Percentiles rank a stretch among this genome's conserved stretches.
These are phyloP conservation scores for Aspergillus quadrilineatus DNA, from an alignment of 2,329 filamentous ascomycete genomes.

Conservation along the genomic window DNA sequence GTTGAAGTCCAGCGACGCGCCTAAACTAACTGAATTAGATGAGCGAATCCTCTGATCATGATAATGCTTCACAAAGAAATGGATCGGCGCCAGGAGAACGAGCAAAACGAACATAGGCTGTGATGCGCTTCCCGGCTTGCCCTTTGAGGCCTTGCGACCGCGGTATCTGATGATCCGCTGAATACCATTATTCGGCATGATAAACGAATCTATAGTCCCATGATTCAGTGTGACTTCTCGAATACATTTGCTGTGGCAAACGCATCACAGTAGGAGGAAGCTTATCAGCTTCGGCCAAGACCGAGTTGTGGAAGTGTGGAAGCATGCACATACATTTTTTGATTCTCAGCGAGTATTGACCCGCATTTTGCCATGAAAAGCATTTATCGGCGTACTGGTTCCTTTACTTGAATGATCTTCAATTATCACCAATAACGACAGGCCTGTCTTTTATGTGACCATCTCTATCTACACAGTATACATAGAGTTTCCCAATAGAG, in stretches of 20 bases:
- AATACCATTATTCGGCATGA: neutral
- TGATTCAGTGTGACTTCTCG: neutral
- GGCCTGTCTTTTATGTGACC: neutral
- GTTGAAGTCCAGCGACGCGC: neutral
- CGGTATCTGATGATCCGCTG: neutral
- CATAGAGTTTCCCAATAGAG: slow-evolving; percentile 3
- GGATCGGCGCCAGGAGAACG: slow-evolving; percentile 22
- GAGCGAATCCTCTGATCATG: slow-evolving; percentile 22
- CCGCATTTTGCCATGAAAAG: neutral
- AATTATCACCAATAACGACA: slow-evolving; percentile 2
- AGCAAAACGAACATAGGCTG: slow-evolving; percentile 29
- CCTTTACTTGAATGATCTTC: neutral
- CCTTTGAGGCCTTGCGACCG: neutral
- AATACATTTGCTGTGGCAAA: slow-evolving; percentile 6
- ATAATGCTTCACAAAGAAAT: slow-evolving; percentile 14
- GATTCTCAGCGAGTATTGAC: neutral
- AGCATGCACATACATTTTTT: neutral
- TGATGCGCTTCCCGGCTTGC: neutral
- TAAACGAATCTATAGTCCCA: neutral
- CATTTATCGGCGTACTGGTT: slow-evolving; percentile 12
- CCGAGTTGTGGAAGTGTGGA: neutral
- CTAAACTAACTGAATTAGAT: slow-evolving; percentile 26
- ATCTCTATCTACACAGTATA: slow-evolving; percentile 1
- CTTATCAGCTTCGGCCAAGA: neutral
- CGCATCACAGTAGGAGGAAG: neutral